These are phyloP conservation scores for Eutrema japonicum DNA, from an alignment of 345 rosid species.

Conservation along the genomic window DNA sequence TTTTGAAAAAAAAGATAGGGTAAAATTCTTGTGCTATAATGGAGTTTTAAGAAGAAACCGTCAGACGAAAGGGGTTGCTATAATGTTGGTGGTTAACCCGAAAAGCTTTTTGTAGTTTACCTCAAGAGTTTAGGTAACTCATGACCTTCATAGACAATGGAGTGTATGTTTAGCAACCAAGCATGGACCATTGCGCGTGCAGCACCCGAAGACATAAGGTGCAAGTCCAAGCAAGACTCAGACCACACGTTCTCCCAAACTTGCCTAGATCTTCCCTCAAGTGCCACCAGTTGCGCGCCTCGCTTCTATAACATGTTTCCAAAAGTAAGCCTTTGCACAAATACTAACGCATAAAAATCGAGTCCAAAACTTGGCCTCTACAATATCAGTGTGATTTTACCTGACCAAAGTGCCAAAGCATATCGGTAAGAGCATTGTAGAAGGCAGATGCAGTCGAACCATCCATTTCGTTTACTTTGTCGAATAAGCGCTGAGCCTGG, in stretches of 20 bases:
- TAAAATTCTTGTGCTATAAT: not conserved
- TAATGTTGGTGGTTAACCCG: not conserved
- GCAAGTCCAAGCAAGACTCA: constrained; percentile 93
- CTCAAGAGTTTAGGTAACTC: constrained; percentile 83
- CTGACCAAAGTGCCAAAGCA: constrained; percentile 98
- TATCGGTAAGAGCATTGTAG: constrained; percentile 88
- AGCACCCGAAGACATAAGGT: constrained; percentile 98
- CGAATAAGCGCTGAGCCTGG: constrained; percentile 82
- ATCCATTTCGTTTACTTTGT: constrained; percentile 86
- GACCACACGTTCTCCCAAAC: constrained; percentile 98
- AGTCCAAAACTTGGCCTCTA: constrained; percentile 10
- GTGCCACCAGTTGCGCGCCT: constrained; percentile 84
- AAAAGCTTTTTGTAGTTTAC: constrained; percentile 40
- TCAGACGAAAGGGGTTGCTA: not conserved
- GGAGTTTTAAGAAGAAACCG: not conserved
- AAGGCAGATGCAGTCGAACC: constrained; percentile 86
- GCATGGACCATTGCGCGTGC: constrained; percentile 94
- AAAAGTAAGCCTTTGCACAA: constrained; percentile 2
- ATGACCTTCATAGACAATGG: constrained; percentile 79
- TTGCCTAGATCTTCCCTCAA: constrained; percentile 84
- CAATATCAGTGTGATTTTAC: constrained; percentile 37
- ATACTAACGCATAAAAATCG: not conserved
- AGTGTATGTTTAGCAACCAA: constrained; percentile 82
- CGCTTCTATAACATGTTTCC: constrained; percentile 52
- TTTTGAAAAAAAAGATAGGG: not conserved